Base-by-base conservation (phyloP, 2,329 filamentous ascomycete genomes). In the Arthrobotrys iridis region DNA sequence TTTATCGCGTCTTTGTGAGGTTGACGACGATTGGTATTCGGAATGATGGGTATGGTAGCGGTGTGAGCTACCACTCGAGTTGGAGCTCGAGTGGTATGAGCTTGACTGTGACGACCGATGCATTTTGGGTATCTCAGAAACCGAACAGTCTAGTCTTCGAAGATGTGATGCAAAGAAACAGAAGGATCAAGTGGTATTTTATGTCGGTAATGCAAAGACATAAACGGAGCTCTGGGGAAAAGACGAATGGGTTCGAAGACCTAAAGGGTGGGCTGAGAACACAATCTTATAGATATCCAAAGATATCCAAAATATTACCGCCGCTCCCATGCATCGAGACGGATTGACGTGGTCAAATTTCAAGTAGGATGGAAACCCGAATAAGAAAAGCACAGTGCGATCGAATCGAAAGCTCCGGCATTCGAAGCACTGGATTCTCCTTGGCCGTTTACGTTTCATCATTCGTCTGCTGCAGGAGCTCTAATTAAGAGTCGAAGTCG, bases 271-370 rank as follows among this genome's bases (percentile, higher is more conserved):
- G 68, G 68, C 59, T 50, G 52, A 8, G 40, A 66, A 73, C 58
- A 50, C 40, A 20, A 57, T 73, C 68, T 73, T 73, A 73, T 73
- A 72, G 40, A 62, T 15, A n/a, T 18, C 15, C 30, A 22, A 57
- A 46, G 33, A 62, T 28, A 15, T 33, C 30, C 28, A 20, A n/a
- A n/a, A n/a, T n/a, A 22, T 40, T 20, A 11, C 30, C 18, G n/a
- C 8, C 24, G 13, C n/a, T 71, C 26, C 28, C 35, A 63, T 46
- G 26, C 46, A 46, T 59, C 50, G 30, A 66, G 48, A 58, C 30
- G 20, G 52, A 59, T 66, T 65, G 68, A 73, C 59, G 68, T 65
- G 68, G 60, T 52, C 60, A 50, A 55, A 22, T 13, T 13, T 37
- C n/a, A 52, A 46, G 22, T 30, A 37, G 59, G 52, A 59, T 22